Percentiles rank a stretch among this genome's conserved stretches.
Evolutionary conservation across 1,284 basidiomycete genomes (phyloP).

Genomic region (Sporisorium iseilematis-ciliati): DNA sequence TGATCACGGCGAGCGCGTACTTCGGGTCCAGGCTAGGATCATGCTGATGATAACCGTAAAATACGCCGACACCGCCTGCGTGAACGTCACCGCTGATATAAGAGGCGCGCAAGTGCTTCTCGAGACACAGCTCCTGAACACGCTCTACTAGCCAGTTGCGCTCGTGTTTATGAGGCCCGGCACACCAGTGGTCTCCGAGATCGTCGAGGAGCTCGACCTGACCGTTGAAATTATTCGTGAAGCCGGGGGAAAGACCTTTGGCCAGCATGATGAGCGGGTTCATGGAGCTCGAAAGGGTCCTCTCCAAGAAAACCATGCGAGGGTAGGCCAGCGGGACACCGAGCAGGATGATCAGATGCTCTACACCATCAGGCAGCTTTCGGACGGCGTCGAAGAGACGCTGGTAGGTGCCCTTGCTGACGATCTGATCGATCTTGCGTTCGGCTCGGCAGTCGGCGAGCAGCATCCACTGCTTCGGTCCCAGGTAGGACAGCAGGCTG

Average conservation of each 20-base stretch:
- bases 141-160: conserved; percentile 88
- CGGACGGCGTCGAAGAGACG: conserved; percentile 57
- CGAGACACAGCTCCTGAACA: conserved; percentile 60
- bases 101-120: conserved; percentile 58
- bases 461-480: conserved; percentile 67
- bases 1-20: conserved; percentile 66
- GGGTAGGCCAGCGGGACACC: conserved; percentile 69
- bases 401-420: conserved; percentile 60
- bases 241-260: conserved; percentile 57
- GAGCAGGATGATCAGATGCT: conserved; percentile 67
- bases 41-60: conserved; percentile 53
- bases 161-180: conserved; percentile 77
- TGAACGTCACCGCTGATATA: conserved; percentile 69
- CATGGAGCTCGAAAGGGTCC: conserved; percentile 56
- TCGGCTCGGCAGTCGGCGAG: conserved; percentile 67
- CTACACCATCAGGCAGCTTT: conserved; percentile 56
- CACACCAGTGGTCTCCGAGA: conserved; percentile 81
- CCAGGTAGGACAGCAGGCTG: conserved; percentile 63
- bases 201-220: conserved; percentile 70
- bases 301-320: conserved; percentile 68
- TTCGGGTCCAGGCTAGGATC: conserved; percentile 62
- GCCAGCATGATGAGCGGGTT: conserved; percentile 67
- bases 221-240: conserved; percentile 69
- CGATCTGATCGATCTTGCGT: conserved; percentile 66
- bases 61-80: conserved; percentile 59